Percentiles rank a stretch among this genome's conserved stretches.
These are phyloP conservation scores for Gossypium raimondii DNA, from an alignment of 345 rosid species.

Conservation along the genomic window DNA sequence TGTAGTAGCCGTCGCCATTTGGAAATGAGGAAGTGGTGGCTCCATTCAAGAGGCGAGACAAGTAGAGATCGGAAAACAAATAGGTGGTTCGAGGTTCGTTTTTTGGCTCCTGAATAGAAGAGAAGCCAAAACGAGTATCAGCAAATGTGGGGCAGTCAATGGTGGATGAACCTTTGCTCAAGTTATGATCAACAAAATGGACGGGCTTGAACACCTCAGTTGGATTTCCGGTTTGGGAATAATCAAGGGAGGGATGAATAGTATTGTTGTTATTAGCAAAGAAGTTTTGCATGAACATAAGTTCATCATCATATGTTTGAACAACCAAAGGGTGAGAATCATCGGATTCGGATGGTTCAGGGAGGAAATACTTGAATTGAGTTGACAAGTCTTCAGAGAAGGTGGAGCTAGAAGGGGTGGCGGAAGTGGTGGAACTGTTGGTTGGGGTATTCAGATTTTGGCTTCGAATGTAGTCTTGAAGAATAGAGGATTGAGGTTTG, in stretches of 20 bases:
- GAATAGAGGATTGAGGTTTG: constrained; percentile 51
- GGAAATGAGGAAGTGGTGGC: constrained; percentile 26
- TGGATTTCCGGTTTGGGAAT: not conserved
- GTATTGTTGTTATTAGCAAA: constrained; percentile 35
- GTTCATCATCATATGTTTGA: constrained; percentile 56
- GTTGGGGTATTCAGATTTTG: constrained; percentile 21
- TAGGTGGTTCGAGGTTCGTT: constrained; percentile 25
- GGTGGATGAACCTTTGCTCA: constrained; percentile 16
- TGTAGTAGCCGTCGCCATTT: constrained; percentile 11
- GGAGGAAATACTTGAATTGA: constrained; percentile 29
- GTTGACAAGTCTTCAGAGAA: constrained; percentile 30
- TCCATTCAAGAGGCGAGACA: constrained; percentile 57
- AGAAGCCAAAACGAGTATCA: constrained; percentile 13
- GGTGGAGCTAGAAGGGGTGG: constrained; percentile 34
- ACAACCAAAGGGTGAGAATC: constrained; percentile 28
- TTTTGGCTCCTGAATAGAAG: constrained; percentile 15
- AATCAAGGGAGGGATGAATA: constrained; percentile 22
- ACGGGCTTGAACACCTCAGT: not conserved
- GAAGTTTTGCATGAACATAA: constrained; percentile 59
- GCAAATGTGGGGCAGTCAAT: constrained; percentile 8
- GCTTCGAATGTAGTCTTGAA: constrained; percentile 77
- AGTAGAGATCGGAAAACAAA: constrained; percentile 53
- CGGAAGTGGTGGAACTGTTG: constrained; percentile 14
- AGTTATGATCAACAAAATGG: constrained; percentile 12
- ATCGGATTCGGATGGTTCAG: constrained; percentile 25